Percentiles rank a stretch among this genome's conserved stretches.
These are phyloP conservation scores for Trichocomaceae sp. DNA, from an alignment of 2,329 filamentous ascomycete species.

Conservation along the genomic window DNA sequence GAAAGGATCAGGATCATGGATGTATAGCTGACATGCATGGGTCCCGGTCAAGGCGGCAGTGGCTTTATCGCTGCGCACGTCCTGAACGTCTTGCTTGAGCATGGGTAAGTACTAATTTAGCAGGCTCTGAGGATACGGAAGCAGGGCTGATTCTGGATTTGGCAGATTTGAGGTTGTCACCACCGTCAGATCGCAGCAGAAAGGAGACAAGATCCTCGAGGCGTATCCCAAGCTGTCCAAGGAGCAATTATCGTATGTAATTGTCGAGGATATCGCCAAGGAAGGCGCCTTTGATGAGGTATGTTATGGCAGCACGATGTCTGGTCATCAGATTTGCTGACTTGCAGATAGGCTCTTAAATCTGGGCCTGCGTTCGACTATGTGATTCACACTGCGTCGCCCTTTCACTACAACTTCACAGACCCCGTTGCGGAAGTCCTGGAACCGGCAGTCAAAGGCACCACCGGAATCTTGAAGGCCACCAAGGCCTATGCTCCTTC, in stretches of 20 bases:
- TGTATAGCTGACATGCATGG: not conserved
- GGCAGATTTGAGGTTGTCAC: constrained; percentile 55
- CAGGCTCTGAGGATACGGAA: not conserved
- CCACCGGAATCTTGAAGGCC: constrained; percentile 55
- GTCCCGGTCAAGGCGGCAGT: constrained; percentile 45
- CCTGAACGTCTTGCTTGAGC: constrained; percentile 53
- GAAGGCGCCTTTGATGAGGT: constrained; percentile 62
- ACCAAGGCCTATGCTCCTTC: constrained; percentile 55
- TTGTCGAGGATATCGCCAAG: constrained; percentile 67
- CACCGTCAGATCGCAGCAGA: constrained; percentile 56
- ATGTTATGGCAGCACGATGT: not conserved
- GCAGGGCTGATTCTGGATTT: not conserved
- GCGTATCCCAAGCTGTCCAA: constrained; percentile 47
- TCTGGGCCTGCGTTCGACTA: constrained; percentile 62
- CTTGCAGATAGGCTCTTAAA: constrained; percentile 42
- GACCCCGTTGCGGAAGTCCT: constrained; percentile 59
- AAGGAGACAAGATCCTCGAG: constrained; percentile 55
- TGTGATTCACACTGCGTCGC: constrained; percentile 67
- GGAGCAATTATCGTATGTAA: constrained; percentile 55
- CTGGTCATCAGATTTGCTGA: constrained; percentile 7
- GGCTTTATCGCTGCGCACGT: constrained; percentile 62
- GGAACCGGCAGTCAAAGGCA: constrained; percentile 58
- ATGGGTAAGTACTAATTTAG: constrained; percentile 34
- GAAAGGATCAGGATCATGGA: no score
- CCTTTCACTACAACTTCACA: constrained; percentile 66